Evolutionary conservation across 805 yeast genomes (phyloP).

Genomic region (Kodamaea laetipori): DNA sequence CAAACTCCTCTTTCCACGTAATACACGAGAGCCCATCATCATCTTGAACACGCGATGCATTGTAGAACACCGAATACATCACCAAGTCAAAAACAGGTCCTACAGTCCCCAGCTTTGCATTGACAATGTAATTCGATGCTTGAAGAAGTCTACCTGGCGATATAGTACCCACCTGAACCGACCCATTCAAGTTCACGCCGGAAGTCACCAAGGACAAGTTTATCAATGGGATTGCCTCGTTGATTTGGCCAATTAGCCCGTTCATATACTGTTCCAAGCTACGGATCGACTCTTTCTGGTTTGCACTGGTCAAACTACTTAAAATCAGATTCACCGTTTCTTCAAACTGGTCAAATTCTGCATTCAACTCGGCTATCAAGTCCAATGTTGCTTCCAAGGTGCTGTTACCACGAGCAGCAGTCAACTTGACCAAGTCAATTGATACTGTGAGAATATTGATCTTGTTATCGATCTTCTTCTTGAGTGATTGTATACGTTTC

Average conservation of each 20-base stretch:
- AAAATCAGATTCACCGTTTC: slow-evolving; percentile 45
- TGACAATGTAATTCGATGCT: slow-evolving; percentile 51
- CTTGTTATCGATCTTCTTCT: slow-evolving; percentile 53
- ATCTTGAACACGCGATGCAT: slow-evolving; percentile 44
- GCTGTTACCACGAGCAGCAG: slow-evolving; percentile 64
- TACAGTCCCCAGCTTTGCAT: slow-evolving; percentile 23
- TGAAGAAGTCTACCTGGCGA: slow-evolving; percentile 70
- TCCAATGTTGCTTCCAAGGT: slow-evolving; percentile 55
- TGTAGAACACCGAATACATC: slow-evolving; percentile 63
- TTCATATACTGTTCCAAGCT: slow-evolving; percentile 54
- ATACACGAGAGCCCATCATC: slow-evolving; percentile 41
- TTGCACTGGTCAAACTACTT: slow-evolving; percentile 28
- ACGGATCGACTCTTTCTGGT: slow-evolving; percentile 40
- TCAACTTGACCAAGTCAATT: slow-evolving; percentile 64
- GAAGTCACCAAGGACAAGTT: slow-evolving; percentile 67
- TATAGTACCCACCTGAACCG: slow-evolving; percentile 47
- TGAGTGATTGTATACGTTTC: slow-evolving; percentile 41
- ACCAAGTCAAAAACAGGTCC: slow-evolving; percentile 65
- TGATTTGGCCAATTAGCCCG: slow-evolving; percentile 52
- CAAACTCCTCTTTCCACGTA: slow-evolving; percentile 74
- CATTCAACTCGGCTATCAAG: slow-evolving; percentile 55
- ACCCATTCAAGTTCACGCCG: slow-evolving; percentile 59
- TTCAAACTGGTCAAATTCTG: slow-evolving; percentile 61
- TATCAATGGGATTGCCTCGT: slow-evolving; percentile 68
- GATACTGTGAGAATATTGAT: slow-evolving; percentile 64